Percentiles rank a stretch among this genome's conserved stretches.
phyloP scores from a whole-genome alignment of 176 grass and related monocot species.

The Puya raimondii region DNA sequence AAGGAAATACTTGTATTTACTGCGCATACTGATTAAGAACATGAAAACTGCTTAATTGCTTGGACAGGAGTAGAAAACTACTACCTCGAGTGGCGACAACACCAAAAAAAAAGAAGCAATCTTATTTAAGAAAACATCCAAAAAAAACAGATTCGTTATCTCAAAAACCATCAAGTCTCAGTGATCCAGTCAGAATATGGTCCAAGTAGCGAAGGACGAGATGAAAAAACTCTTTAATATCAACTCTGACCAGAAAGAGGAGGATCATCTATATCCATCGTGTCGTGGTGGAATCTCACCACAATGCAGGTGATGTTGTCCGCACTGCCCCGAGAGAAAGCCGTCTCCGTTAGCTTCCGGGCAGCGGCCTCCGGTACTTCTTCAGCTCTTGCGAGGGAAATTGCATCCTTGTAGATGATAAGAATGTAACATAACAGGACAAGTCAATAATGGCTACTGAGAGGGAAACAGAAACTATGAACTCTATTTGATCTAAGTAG shows the following conservation, averaged over 20 bases:
- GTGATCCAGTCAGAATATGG: background rate
- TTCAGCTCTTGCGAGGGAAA: conserved; percentile 41
- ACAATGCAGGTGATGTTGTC: conserved; percentile 82
- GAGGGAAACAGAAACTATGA: too few relatives aligned
- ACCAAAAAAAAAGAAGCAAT: background rate
- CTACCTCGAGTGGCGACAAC: too few relatives aligned
- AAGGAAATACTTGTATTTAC: too few relatives aligned
- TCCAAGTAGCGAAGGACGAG: background rate
- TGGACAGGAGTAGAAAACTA: too few relatives aligned
- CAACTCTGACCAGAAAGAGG: background rate
- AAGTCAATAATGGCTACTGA: background rate
- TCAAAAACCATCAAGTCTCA: background rate
- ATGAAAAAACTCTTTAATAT: background rate
- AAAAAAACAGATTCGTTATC: background rate
- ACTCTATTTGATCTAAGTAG: too few relatives aligned
- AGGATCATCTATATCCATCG: conserved; percentile 5
- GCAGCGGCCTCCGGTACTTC: conserved; percentile 43
- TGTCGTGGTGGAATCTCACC: conserved; percentile 45
- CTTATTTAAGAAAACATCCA: background rate
- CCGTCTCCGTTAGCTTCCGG: conserved; percentile 46
- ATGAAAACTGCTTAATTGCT: too few relatives aligned
- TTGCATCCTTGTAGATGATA: conserved; percentile 35
- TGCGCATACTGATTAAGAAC: too few relatives aligned
- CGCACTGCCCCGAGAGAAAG: conserved; percentile 24
- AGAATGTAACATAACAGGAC: background rate